phyloP scores from a whole-genome alignment of 2,329 filamentous ascomycete species.

The Raffaelea arxii region DNA sequence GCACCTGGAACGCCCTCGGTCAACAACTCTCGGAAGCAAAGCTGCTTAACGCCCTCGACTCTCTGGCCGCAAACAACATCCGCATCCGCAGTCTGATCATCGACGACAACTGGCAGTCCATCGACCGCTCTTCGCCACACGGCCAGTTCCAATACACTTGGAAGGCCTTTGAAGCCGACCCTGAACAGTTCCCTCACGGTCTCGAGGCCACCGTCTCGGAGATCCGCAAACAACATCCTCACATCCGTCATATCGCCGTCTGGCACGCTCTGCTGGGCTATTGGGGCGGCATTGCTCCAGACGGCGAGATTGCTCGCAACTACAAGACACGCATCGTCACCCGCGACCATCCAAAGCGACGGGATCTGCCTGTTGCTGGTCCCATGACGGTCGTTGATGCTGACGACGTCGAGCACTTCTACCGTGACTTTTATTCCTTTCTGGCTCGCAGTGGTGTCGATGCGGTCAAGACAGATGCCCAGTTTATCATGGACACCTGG shows the following conservation, averaged over 20 bases:
- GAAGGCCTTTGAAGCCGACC: constrained; percentile 80
- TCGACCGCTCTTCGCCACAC: constrained; percentile 40
- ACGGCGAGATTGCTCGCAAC: constrained; percentile 60
- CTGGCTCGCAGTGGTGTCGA: constrained; percentile 66
- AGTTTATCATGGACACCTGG: constrained; percentile 79
- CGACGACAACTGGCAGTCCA: constrained; percentile 91
- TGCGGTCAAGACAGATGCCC: constrained; percentile 85
- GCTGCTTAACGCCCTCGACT: constrained; percentile 64
- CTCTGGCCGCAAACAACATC: constrained; percentile 61
- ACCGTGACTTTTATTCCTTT: constrained; percentile 86
- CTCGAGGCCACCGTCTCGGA: constrained; percentile 60
- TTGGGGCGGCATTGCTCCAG: constrained; percentile 78
- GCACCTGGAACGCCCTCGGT: constrained; percentile 92
- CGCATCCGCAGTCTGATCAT: constrained; percentile 82
- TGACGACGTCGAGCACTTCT: constrained; percentile 67
- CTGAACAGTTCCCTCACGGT: constrained; percentile 67
- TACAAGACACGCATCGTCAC: constrained; percentile 65
- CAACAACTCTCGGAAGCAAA: constrained; percentile 74
- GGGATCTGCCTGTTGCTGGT: constrained; percentile 43
- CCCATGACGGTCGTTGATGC: constrained; percentile 65
- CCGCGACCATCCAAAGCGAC: constrained; percentile 35
- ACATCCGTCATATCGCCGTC: constrained; percentile 76
- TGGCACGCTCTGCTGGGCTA: constrained; percentile 89
- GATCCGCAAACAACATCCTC: constrained; percentile 60
- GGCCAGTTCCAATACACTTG: constrained; percentile 54